Conservation (phyloP, 495 filamentous ascomycete species). For the Hamigera avellanea region DNA sequence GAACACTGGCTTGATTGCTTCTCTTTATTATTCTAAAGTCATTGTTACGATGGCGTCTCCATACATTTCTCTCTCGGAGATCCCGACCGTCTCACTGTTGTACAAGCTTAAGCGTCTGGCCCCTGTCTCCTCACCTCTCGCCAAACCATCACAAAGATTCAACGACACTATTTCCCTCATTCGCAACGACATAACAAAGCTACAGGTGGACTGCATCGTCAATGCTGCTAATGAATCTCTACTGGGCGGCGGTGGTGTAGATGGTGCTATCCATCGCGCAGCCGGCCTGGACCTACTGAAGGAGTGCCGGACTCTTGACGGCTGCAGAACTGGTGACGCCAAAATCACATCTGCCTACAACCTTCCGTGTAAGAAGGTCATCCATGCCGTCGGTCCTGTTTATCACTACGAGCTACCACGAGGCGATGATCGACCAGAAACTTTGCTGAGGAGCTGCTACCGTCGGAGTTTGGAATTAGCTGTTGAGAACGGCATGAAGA, state of each 20-base stretch:
- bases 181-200: constrained; percentile 71
- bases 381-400: constrained; percentile 87
- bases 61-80: constrained; percentile 32
- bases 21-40: too few species aligned
- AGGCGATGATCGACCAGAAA: constrained; percentile 28
- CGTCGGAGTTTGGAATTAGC: constrained; percentile 60
- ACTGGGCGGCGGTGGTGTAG: constrained; percentile 77
- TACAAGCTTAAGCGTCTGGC: constrained; percentile 35
- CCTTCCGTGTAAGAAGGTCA: constrained; percentile 65
- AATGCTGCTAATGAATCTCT: constrained; percentile 82
- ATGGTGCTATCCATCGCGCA: constrained; percentile 75
- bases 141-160: constrained; percentile 36
- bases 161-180: constrained; percentile 66
- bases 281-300: constrained; percentile 58
- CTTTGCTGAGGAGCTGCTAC: constrained; percentile 60
- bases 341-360: constrained; percentile 74
- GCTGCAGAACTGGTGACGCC: constrained; percentile 68
- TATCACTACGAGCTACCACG: constrained; percentile 34
- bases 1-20: too few species aligned
- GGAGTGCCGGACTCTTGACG: constrained; percentile 57
- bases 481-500: constrained; percentile 48
- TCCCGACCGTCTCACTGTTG: constrained; percentile 54
- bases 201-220: constrained; percentile 74
- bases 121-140: constrained; percentile 12
- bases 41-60: constrained; percentile 11